Evolutionary conservation across 805 yeast species (phyloP).

Genomic region (Nakazawaea wickerhamii): DNA sequence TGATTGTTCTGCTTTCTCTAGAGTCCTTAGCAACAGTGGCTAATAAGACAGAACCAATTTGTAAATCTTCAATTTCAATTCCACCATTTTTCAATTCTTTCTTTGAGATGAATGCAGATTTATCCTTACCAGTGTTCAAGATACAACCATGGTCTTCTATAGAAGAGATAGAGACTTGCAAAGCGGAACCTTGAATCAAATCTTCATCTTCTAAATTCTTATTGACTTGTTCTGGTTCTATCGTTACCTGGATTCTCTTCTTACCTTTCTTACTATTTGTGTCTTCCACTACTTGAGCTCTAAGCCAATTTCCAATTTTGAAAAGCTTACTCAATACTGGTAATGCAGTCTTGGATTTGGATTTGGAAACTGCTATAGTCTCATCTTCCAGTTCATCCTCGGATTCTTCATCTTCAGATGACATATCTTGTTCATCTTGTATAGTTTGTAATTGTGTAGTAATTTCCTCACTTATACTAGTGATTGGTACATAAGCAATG

Average conservation of each 20-base stretch:
- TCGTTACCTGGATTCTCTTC: constrained; percentile 63
- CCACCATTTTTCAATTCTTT: constrained; percentile 49
- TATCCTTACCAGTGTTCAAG: constrained; percentile 57
- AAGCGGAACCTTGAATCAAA: constrained; percentile 48
- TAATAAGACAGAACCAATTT: constrained; percentile 67
- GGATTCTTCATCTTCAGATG: constrained; percentile 30
- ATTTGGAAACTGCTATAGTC: constrained; percentile 17
- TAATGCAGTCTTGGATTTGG: constrained; percentile 32
- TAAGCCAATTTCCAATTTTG: constrained; percentile 76
- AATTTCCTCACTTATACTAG: constrained; percentile 62
- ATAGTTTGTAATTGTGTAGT: constrained; percentile 50
- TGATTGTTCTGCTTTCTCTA: constrained; percentile 49
- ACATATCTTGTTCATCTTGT: constrained; percentile 44
- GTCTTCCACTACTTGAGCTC: constrained; percentile 68
- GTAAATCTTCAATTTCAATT: constrained; percentile 30
- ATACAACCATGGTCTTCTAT: constrained; percentile 91
- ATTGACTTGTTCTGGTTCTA: constrained; percentile 74
- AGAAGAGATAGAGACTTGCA: constrained; percentile 76
- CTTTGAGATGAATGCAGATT: constrained; percentile 70
- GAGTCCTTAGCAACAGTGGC: constrained; percentile 47
- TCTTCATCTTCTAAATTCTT: constrained; percentile 58
- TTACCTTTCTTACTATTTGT: constrained; percentile 34
- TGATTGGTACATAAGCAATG: constrained; percentile 71
- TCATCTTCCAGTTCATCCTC: constrained; percentile 24
- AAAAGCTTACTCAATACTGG: constrained; percentile 56